Percentiles rank a stretch among this genome's conserved stretches.
These are phyloP conservation scores for Recurvomyces mirabilis DNA, from an alignment of 495 filamentous ascomycete genomes.

Conservation along the genomic window DNA sequence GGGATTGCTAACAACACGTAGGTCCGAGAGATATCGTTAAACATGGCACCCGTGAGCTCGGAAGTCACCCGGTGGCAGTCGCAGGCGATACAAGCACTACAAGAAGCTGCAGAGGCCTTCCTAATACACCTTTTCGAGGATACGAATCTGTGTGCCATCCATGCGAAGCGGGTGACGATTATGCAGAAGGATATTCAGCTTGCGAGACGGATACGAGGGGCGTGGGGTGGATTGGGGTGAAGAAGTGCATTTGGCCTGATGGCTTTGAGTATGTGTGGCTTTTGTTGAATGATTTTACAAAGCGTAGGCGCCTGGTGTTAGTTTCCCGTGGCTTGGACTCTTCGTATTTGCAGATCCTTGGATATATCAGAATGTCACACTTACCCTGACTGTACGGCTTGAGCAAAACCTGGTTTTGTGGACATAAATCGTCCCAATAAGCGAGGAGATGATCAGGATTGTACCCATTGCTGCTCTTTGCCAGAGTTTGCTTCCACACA, in stretches of 20 bases:
- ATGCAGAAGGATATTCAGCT: constrained; percentile 97
- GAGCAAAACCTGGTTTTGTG: too few relatives aligned
- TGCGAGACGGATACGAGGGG: constrained; percentile 68
- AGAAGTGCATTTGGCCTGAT: background rate
- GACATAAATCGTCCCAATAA: too few relatives aligned
- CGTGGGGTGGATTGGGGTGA: constrained; percentile 50
- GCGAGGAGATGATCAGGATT: too few relatives aligned
- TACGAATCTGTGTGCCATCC: constrained; percentile 87
- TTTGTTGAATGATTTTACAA: too few relatives aligned
- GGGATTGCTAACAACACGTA: too few relatives aligned
- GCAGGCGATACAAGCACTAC: constrained; percentile 77
- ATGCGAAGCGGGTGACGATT: constrained; percentile 92
- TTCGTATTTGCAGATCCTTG: too few relatives aligned
- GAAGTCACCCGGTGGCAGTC: constrained; percentile 75
- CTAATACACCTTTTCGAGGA: constrained; percentile 92
- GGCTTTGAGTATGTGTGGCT: background rate
- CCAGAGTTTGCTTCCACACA: too few relatives aligned
- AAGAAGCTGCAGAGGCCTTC: constrained; percentile 88
- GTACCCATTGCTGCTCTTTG: too few relatives aligned
- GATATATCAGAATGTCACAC: too few relatives aligned
- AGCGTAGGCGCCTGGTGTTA: too few relatives aligned
- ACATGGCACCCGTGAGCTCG: constrained; percentile 36
- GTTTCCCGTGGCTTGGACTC: too few relatives aligned
- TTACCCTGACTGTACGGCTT: too few relatives aligned
- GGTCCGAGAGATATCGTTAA: constrained; percentile 74